Conservation (phyloP, 495 filamentous ascomycete species). For the Aspergillus homomorphus region DNA sequence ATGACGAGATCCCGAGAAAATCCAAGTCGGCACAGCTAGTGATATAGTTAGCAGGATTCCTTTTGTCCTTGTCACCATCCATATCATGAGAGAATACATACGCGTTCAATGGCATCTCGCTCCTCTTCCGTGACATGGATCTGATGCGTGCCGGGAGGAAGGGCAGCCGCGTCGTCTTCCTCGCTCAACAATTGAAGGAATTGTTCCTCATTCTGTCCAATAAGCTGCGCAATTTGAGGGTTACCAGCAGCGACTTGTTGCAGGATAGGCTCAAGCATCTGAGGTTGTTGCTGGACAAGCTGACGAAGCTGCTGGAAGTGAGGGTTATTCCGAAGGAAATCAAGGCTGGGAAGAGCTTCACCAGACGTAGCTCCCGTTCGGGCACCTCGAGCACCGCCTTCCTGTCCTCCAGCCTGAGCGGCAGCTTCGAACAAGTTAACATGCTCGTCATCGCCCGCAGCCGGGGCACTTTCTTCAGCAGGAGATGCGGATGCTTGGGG, state of each 20-base stretch:
- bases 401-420: constrained; percentile 64
- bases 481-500: constrained; percentile 29
- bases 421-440: constrained; percentile 95
- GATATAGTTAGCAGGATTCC: constrained; percentile 31
- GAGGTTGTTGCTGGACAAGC: constrained; percentile 93
- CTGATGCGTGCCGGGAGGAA: constrained; percentile 84
- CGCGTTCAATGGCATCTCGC: constrained; percentile 91
- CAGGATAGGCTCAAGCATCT: constrained; percentile 96
- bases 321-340: constrained; percentile 92
- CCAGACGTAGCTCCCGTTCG: constrained; percentile 53
- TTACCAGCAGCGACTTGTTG: constrained; percentile 96
- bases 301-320: constrained; percentile 97
- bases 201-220: constrained; percentile 85
- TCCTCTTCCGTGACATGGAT: constrained; percentile 95
- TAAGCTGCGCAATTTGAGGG: constrained; percentile 87
- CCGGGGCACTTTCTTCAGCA: constrained; percentile 36
- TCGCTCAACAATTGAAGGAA: constrained; percentile 87
- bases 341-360: constrained; percentile 70
- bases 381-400: constrained; percentile 45
- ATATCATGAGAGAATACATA: constrained; percentile 45
- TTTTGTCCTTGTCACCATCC: background rate
- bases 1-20: constrained; percentile 92
- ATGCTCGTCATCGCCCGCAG: constrained; percentile 54
- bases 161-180: constrained; percentile 67
- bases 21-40: constrained; percentile 82